These are phyloP conservation scores for Buxus sempervirens DNA, from an alignment of 164 flowering plant species.

Conservation along the genomic window DNA sequence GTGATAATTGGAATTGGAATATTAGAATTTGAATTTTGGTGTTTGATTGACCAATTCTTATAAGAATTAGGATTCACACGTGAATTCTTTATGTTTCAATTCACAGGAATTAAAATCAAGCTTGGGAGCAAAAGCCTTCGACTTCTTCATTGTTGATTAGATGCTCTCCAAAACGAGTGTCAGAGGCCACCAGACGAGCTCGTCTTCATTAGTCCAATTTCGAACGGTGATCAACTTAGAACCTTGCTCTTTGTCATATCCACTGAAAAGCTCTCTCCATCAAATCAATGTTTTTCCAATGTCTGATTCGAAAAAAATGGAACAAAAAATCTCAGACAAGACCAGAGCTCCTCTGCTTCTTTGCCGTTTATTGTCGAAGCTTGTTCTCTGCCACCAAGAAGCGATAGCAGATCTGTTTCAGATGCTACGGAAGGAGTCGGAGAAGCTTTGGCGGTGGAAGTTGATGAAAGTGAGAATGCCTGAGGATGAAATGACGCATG, in stretches of 20 bases:
- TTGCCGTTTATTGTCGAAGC: constrained; percentile 42
- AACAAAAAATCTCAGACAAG: constrained; percentile 81
- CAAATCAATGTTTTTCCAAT: neutral
- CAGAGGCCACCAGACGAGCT: constrained; percentile 87
- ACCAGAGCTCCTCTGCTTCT: constrained; percentile 44
- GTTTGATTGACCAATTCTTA: too few species aligned
- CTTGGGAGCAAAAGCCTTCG: too few species aligned
- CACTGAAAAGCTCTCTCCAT: constrained; percentile 7
- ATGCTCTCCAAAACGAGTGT: constrained; percentile 70
- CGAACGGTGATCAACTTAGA: neutral
- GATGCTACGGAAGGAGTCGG: constrained; percentile 32
- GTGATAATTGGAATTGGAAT: too few species aligned
- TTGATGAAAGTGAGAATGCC: neutral
- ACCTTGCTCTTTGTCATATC: neutral
- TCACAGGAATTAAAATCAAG: too few species aligned
- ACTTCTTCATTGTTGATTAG: too few species aligned
- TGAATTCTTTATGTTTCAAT: too few species aligned
- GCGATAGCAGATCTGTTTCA: constrained; percentile 56
- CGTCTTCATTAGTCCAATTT: constrained; percentile 24
- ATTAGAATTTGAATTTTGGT: too few species aligned
- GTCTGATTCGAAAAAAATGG: constrained; percentile 42
- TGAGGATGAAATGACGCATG: constrained; percentile 8
- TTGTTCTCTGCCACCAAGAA: constrained; percentile 57
- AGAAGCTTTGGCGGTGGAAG: constrained; percentile 19
- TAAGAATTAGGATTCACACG: too few species aligned